Percentiles rank a stretch among this genome's conserved stretches.
Evolutionary conservation across 2,329 filamentous ascomycete species (phyloP).

Genomic region (Pseudogymnoascus sp.): DNA sequence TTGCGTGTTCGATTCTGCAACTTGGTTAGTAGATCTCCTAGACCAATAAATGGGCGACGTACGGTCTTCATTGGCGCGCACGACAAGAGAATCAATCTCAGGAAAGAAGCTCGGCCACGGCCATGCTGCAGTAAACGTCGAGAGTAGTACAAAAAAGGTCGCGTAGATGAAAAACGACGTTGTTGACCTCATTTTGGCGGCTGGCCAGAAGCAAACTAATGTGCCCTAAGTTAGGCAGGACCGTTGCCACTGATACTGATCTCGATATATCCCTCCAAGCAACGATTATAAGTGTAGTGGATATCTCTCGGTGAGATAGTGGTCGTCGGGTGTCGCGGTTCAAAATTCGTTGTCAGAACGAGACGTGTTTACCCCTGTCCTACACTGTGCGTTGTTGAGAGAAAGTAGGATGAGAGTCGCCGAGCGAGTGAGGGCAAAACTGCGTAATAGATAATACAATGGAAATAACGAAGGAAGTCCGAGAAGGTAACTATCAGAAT

Average conservation of each 20-base stretch:
- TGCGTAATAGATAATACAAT: constrained; percentile 2
- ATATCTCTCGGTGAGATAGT: background rate
- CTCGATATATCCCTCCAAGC: background rate
- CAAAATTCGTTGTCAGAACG: background rate
- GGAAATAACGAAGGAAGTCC: background rate
- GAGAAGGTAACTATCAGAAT: background rate
- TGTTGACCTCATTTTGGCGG: constrained; percentile 20
- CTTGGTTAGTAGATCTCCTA: background rate
- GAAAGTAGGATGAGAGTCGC: background rate
- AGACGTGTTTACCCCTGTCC: constrained; percentile 5
- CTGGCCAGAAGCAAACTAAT: background rate
- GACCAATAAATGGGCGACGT: background rate
- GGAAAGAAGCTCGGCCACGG: constrained; percentile 53
- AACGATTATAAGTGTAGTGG: background rate
- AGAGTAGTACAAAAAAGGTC: constrained; percentile 45
- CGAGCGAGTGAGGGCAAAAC: constrained; percentile 11
- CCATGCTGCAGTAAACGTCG: constrained; percentile 34
- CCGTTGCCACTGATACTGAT: background rate
- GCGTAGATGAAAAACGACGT: constrained; percentile 40
- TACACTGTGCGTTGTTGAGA: background rate
- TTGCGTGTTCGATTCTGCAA: background rate
- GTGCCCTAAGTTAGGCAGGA: background rate
- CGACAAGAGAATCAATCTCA: constrained; percentile 45
- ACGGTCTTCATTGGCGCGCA: constrained; percentile 20
- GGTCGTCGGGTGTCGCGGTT: background rate